Evolutionary conservation across 345 rosid genomes (phyloP).

Genomic region (Eucalyptus rudis): DNA sequence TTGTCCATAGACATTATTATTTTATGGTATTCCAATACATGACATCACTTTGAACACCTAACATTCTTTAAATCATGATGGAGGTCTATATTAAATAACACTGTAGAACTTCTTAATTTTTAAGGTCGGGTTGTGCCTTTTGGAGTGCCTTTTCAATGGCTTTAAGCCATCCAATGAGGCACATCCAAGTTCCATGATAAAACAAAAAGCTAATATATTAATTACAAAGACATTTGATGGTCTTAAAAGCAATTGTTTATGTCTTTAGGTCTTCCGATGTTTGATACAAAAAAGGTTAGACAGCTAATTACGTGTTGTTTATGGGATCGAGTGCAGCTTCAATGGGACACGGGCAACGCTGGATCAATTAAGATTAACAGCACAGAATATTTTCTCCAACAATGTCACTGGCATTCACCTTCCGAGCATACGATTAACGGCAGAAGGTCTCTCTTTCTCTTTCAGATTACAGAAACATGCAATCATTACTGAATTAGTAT

Average conservation of each 20-base stretch:
- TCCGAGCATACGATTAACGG: constrained; percentile 72
- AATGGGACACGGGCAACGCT: constrained; percentile 29
- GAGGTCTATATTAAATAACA: background rate
- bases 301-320: background rate
- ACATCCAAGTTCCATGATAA: background rate
- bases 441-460: constrained; percentile 17
- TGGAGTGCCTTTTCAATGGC: background rate
- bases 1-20: background rate
- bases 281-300: background rate
- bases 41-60: background rate
- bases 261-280: background rate
- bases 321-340: constrained; percentile 16
- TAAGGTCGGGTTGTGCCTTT: background rate
- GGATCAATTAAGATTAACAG: constrained; percentile 35
- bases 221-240: background rate
- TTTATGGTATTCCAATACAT: background rate
- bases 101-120: background rate
- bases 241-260: background rate
- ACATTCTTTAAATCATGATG: background rate
- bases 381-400: constrained; percentile 36
- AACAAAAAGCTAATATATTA: background rate
- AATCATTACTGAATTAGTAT: background rate
- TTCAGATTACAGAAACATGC: background rate
- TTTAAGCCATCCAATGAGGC: background rate
- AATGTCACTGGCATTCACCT: constrained; percentile 78